Evolutionary conservation across 2,329 filamentous ascomycete species (phyloP), one percentile per base, ranked within the genome.

Genomic region (Lachnellula occidentalis): DNA sequence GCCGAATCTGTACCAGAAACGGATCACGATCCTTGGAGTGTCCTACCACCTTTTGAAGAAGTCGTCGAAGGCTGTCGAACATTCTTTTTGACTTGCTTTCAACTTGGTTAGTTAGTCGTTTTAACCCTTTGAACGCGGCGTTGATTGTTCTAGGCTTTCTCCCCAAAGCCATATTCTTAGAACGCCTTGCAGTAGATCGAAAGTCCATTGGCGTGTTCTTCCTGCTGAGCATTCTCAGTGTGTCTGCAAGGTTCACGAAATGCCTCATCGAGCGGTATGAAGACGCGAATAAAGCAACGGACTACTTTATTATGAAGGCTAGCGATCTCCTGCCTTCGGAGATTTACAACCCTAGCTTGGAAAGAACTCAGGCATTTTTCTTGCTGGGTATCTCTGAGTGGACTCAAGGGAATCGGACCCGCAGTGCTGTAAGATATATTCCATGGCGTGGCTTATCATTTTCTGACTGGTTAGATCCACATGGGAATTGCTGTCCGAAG

Each of bases 381-480:
- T 67, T 83, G 3, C 69, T 83, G 15, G 81, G 78, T 61, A 77
- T 83, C 52, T 79, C 80, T 4, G 79, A 83, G 59, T 80, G 82
- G 62, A 79, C 79, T 14, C 80, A 76, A 50, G 80, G 78, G 0
- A 69, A 77, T 58, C 76, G 73, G 41, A 78, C 79, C 49, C 72
- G 71, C 51, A 82, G 80, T 66, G 79, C 78, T 59, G 79, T 81
- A 65, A 63, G 78, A 31, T 12, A 11, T 11, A 31, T 31, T 9
- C 27, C 1, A 11, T 31, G 12, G 9, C 9, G 39, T 3, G 5
- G 34, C 14, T 14, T 17, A 9, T n/a, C 27, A 3, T 22, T 4
- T 22, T 14, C 36, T 45, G 11, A 7, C 48, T 11, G 2, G 1
- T 31, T 53, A 81, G 74, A 70, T 71, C 36, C 63, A 72, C 45